Evolutionary conservation across 1,284 basidiomycete genomes (phyloP).

Genomic region (Porodaedalea pini): DNA sequence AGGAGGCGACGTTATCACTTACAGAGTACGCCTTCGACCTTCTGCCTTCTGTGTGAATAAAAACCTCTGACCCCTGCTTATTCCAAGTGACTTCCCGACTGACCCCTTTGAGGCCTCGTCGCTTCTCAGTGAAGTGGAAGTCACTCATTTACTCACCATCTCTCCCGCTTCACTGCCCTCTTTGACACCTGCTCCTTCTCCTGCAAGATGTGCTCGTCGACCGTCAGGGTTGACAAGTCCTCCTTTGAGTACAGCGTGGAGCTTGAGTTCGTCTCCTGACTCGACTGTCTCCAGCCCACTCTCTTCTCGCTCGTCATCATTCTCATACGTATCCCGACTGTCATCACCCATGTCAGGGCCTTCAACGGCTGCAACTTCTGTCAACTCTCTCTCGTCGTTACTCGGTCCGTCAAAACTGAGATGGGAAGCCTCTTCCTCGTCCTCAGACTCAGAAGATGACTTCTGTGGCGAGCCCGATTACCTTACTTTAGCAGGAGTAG

Average conservation of each 20-base stretch:
- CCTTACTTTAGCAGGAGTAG: conserved; percentile 24
- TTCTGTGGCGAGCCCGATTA: conserved; percentile 1
- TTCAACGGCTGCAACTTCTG: conserved; percentile 18
- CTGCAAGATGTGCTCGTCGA: not conserved
- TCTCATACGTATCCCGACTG: conserved; percentile 7
- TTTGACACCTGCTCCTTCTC: conserved; percentile 22
- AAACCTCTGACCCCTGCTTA: conserved; percentile 50
- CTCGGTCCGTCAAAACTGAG: conserved; percentile 9
- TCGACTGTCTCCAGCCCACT: conserved; percentile 11
- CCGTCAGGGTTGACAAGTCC: not conserved
- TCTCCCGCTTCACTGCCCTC: conserved; percentile 42
- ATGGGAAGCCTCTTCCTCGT: conserved; percentile 1
- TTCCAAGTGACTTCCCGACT: conserved; percentile 19
- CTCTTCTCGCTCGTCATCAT: conserved; percentile 20
- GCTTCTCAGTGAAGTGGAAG: conserved; percentile 17
- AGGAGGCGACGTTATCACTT: conserved; percentile 7
- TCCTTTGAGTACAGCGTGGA: not conserved
- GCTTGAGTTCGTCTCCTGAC: not conserved
- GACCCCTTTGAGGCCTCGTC: conserved; percentile 15
- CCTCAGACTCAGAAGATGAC: conserved; percentile 10
- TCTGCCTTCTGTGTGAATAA: conserved; percentile 25
- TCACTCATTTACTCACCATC: conserved; percentile 18
- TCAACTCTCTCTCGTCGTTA: conserved; percentile 6
- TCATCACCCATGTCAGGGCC: conserved; percentile 2
- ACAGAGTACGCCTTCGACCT: conserved; percentile 14